Conservation (phyloP, 1,139 yeast species). For the Pichia norvegensis region DNA sequence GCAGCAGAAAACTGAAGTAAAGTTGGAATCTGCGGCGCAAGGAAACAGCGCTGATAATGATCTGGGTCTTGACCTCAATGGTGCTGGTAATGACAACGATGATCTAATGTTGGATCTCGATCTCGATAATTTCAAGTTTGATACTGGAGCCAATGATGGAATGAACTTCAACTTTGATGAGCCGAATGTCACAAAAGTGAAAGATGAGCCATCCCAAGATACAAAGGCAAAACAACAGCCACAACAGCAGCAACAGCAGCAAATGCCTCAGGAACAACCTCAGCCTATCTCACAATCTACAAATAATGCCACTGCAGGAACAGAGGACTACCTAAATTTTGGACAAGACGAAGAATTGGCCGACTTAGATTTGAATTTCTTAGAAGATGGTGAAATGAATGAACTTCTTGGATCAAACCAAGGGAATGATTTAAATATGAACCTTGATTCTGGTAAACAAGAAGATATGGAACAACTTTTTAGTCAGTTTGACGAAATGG, state of each 20-base stretch:
- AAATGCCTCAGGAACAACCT: slow-evolving; percentile 2
- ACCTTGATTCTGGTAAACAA: slow-evolving; percentile 18
- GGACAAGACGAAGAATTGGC: slow-evolving; percentile 16
- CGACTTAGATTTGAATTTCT: slow-evolving; percentile 22
- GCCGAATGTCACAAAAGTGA: neutral
- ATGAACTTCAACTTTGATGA: slow-evolving; percentile 11
- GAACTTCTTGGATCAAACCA: slow-evolving; percentile 6
- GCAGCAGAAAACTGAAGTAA: slow-evolving; percentile 3
- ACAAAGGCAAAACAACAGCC: neutral
- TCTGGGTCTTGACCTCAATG: neutral
- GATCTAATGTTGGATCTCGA: slow-evolving; percentile 24
- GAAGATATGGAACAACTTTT: slow-evolving; percentile 25
- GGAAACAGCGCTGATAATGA: neutral
- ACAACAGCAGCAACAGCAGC: slow-evolving; percentile 1
- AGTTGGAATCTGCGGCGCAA: slow-evolving; percentile 3
- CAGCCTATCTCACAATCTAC: neutral
- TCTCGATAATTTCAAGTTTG: slow-evolving; percentile 27
- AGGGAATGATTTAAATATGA: neutral
- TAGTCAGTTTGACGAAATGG: slow-evolving; percentile 26
- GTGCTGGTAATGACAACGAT: slow-evolving; percentile 14
- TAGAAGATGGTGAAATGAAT: slow-evolving; percentile 14
- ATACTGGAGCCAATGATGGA: slow-evolving; percentile 8
- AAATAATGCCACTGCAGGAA: slow-evolving; percentile 1
- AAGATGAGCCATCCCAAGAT: neutral
- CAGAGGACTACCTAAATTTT: slow-evolving; percentile 10